Evolutionary conservation across 164 flowering plant species (phyloP).

Genomic region (Taxillus chinensis): DNA sequence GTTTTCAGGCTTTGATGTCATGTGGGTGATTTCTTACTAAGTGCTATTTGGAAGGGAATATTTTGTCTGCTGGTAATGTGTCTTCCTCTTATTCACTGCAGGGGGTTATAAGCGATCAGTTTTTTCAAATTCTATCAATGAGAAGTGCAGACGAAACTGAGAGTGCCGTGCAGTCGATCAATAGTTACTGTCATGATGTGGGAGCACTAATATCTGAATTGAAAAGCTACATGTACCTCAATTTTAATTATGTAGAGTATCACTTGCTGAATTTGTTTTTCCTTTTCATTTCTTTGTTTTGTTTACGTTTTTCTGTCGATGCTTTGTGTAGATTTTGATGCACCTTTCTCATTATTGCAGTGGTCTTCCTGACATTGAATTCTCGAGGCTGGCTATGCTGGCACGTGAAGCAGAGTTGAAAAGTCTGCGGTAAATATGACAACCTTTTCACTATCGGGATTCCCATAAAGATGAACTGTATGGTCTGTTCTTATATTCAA

Average conservation of each 20-base stretch:
- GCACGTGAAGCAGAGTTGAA: slow-evolving; percentile 12
- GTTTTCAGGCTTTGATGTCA: neutral
- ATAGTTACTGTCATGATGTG: slow-evolving; percentile 14
- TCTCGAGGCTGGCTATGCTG: slow-evolving; percentile 11
- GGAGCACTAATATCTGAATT: slow-evolving; percentile 15
- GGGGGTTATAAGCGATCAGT: slow-evolving; percentile 11
- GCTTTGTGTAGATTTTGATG: slow-evolving; percentile 3
- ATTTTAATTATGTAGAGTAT: neutral
- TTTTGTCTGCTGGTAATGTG: neutral
- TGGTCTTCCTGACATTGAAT: slow-evolving; percentile 14
- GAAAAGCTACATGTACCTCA: slow-evolving; percentile 12
- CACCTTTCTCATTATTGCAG: slow-evolving; percentile 10
- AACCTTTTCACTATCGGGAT: neutral
- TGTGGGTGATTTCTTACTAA: neutral
- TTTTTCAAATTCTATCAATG: slow-evolving; percentile 2
- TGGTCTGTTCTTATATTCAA: neutral
- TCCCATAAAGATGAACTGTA: neutral
- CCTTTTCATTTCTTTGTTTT: too few relatives aligned
- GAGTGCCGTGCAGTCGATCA: slow-evolving; percentile 9
- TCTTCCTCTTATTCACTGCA: slow-evolving; percentile 1
- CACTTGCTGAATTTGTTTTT: neutral
- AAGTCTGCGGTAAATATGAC: slow-evolving; percentile 14
- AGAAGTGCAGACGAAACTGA: slow-evolving; percentile 8
- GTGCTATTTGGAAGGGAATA: neutral
- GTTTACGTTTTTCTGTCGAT: too few relatives aligned